Evolutionary conservation across 2,329 filamentous ascomycete species (phyloP).

Genomic region (Oidium heveae): DNA sequence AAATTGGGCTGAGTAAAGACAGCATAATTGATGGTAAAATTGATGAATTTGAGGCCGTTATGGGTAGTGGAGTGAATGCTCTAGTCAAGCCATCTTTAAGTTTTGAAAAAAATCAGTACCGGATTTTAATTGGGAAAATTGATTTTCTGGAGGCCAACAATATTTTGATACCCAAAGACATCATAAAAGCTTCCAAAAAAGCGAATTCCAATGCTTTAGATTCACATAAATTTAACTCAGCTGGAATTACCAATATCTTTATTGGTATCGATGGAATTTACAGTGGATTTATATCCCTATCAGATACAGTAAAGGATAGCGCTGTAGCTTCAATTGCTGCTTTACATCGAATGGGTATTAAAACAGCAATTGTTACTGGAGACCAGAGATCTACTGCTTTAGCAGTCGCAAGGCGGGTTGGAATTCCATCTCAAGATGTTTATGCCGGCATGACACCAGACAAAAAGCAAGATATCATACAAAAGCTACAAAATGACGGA

Average conservation of each 20-base stretch:
- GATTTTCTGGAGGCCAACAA: constrained; percentile 47
- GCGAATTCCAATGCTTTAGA: constrained; percentile 22
- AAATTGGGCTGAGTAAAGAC: constrained; percentile 48
- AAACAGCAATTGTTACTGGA: constrained; percentile 77
- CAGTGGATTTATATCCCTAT: constrained; percentile 58
- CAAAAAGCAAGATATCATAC: constrained; percentile 72
- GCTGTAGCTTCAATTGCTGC: constrained; percentile 60
- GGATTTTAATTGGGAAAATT: constrained; percentile 63
- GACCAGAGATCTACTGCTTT: constrained; percentile 69
- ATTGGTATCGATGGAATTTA: constrained; percentile 66
- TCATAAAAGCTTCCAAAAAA: constrained; percentile 35
- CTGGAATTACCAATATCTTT: constrained; percentile 76
- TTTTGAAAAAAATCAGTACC: constrained; percentile 45
- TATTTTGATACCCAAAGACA: constrained; percentile 37
- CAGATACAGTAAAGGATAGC: constrained; percentile 76
- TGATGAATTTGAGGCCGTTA: constrained; percentile 58
- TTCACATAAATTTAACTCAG: constrained; percentile 15
- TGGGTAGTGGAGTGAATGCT: constrained; percentile 69
- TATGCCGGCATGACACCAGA: constrained; percentile 73
- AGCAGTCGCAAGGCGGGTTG: constrained; percentile 59
- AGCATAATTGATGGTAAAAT: constrained; percentile 59
- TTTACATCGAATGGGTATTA: constrained; percentile 62
- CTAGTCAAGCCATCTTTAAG: constrained; percentile 50
- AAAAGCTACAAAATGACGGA: constrained; percentile 46
- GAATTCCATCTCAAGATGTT: constrained; percentile 51